Conservation (phyloP, 169 alveolate species). For the Eimeria tenella region DNA sequence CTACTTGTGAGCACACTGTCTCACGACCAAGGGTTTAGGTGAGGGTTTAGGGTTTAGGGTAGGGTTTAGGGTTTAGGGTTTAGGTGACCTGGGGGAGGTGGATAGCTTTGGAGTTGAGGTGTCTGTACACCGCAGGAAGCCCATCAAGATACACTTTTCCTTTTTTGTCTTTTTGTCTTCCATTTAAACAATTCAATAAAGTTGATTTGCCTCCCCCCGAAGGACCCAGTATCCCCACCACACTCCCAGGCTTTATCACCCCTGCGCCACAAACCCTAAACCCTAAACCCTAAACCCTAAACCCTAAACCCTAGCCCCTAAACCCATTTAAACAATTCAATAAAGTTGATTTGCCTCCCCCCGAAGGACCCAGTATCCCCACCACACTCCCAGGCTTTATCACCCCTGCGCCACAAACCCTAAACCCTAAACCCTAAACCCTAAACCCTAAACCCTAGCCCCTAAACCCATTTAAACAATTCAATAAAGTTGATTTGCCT, state of each 20-base stretch:
- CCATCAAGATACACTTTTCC: constrained; percentile 5
- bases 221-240: constrained; percentile 18
- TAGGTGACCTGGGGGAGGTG: constrained; percentile 15
- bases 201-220: constrained; percentile 42
- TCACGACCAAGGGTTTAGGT: no score
- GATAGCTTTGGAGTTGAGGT: constrained; percentile 5
- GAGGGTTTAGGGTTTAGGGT: no score
- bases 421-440: neutral
- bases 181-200: neutral
- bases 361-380: no score
- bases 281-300: constrained; percentile 10
- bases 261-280: neutral
- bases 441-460: constrained; percentile 18
- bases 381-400: no score
- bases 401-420: no score
- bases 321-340: no score
- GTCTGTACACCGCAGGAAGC: neutral
- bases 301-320: constrained; percentile 6
- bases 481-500: no score
- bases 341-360: no score
- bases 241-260: no score
- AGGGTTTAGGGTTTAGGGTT: no score
- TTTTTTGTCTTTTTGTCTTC: neutral
- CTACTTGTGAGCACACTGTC: no score
- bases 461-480: no score